Conservation (phyloP, 768 basidiomycete genomes). For the Pulveroboletus frians region DNA sequence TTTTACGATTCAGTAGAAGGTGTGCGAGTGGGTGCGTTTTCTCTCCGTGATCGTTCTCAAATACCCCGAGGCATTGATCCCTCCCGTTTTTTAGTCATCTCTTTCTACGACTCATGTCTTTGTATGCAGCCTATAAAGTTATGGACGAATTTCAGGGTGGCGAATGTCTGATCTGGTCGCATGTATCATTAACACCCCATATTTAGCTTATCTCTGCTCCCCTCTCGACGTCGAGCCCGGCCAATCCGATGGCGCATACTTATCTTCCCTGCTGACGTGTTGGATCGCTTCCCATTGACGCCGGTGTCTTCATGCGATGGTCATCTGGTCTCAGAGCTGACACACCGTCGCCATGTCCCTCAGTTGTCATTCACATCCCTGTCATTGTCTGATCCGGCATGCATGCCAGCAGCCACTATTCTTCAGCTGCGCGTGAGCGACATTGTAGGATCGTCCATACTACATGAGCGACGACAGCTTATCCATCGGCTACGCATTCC, state of each 20-base stretch:
- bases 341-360: neutral
- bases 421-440: neutral
- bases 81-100: neutral
- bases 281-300: neutral
- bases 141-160: neutral
- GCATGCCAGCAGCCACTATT: neutral
- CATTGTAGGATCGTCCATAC: neutral
- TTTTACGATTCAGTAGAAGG: neutral
- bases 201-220: neutral
- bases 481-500: neutral
- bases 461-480: conserved; percentile 7
- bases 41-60: neutral
- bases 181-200: conserved; percentile 22
- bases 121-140: neutral
- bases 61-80: neutral
- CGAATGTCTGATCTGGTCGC: neutral
- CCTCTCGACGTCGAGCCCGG: neutral
- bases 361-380: neutral
- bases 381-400: neutral
- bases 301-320: neutral
- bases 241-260: neutral
- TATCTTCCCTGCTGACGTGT: neutral
- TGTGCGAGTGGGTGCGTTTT: conserved; percentile 1
- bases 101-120: neutral
- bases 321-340: neutral